Base-by-base conservation (phyloP, 2,329 filamentous ascomycete species). In the Ceratocystis huliohia region DNA sequence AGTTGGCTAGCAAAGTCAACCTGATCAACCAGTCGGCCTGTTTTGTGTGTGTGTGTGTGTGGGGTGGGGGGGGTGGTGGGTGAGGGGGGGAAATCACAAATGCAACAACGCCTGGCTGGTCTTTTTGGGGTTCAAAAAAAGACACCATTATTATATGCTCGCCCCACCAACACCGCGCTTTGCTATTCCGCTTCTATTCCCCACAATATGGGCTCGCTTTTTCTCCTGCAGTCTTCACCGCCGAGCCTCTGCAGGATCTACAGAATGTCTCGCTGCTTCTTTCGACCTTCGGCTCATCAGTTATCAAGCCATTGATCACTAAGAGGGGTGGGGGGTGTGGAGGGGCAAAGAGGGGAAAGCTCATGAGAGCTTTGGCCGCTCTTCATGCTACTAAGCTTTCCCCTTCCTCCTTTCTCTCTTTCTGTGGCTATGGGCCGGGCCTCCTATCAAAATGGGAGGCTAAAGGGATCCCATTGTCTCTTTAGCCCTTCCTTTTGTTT, bases 221-320 rank as follows among this genome's bases (percentile, higher is more conserved):
- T 57, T 30, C 22, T 57, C 53, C 53, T 57, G 53, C 53, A 57
- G 22, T 30, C 53, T 57, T 57, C 53, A 57, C 53, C 53, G 53
- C 53, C 53, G 53, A 57, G 30, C 53, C 53, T 57, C 53, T 30
- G 22, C 53, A 57, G 53, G 22, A 28, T 57, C 22, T 57, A 57
- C 53, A 57, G 53, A 57, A 57, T 57, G 53, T 57, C 22, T 57
- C 8, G 53, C 53, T 50, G 22, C 25, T 57, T 57, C 53, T 57
- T 28, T 57, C 15, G 22, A 57, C 53, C 22, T 57, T 57, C 53
- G 7, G 53, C 30, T 28, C 25, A 17, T 8, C 53, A 57, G 15
- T 30, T 5, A 37, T 37, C 33, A 37, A 37, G 8, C 10, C 33
- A 37, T 37, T 37, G 33, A 37, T 37, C 33, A 8, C 33, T 37